phyloP scores from a whole-genome alignment of 1,284 basidiomycete genomes.

The Serendipita sp. region DNA sequence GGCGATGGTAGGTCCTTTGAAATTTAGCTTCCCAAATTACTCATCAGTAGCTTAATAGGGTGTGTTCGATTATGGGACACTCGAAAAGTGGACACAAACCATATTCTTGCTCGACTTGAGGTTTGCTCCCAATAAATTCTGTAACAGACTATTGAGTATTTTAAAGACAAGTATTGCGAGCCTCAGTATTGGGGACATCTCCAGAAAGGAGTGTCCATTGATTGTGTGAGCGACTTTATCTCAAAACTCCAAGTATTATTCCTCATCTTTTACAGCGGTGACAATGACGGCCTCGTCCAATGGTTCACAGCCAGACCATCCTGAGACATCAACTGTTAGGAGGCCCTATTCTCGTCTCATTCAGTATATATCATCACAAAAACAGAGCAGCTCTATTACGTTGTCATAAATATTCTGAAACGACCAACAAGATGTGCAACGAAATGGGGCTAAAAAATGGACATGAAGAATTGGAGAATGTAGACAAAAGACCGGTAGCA shows the following conservation, averaged over 20 bases:
- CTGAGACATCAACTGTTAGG: not conserved
- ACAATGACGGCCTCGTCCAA: slow-evolving; percentile 1
- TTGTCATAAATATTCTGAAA: not conserved
- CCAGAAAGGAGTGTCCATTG: not conserved
- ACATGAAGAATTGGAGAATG: not conserved
- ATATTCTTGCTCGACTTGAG: not conserved
- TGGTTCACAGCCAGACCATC: not conserved
- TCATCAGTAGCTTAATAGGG: not conserved
- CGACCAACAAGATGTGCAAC: not conserved
- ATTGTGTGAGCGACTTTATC: not conserved
- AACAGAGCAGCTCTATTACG: not conserved
- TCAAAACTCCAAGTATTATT: not conserved
- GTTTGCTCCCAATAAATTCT: not conserved
- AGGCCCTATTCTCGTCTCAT: not conserved
- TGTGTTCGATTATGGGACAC: not conserved
- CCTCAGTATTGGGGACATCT: not conserved
- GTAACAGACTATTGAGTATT: not conserved
- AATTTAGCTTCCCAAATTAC: not conserved
- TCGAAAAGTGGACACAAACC: not conserved
- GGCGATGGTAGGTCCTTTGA: not conserved
- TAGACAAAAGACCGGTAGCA: not conserved
- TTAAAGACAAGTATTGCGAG: not conserved
- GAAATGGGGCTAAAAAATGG: not conserved
- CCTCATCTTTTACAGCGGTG: not conserved
- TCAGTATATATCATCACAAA: not conserved